A percentile compares a stretch with the other conserved stretches of the same genome.
Evolutionary conservation across 257 asterid species (phyloP).

Genomic region (Lycium ferocissimum): DNA sequence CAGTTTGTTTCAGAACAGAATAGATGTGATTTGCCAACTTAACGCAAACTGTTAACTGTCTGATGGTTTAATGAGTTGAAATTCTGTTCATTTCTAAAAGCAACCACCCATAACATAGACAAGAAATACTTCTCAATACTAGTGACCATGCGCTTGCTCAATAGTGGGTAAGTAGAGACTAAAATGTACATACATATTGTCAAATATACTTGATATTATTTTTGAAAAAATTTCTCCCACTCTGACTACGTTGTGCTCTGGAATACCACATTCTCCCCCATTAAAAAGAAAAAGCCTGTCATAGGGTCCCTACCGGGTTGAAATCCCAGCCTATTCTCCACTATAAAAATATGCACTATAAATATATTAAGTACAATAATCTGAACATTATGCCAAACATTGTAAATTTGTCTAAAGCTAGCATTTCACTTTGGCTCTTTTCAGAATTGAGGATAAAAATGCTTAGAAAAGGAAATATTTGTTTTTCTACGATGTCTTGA

Average conservation of each 20-base stretch:
- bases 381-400: slow-evolving; percentile 38
- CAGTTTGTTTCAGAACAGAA: not conserved
- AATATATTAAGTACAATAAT: not conserved
- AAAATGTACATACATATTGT: slow-evolving; percentile 13
- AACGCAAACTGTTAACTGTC: not conserved
- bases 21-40: not conserved
- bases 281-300: slow-evolving; percentile 52
- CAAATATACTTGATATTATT: slow-evolving; percentile 25
- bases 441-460: slow-evolving; percentile 37
- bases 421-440: slow-evolving; percentile 45
- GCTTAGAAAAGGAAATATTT: slow-evolving; percentile 31
- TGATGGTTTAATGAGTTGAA: not conserved
- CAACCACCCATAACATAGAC: slow-evolving; percentile 18
- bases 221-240: slow-evolving; percentile 34
- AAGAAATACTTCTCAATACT: not conserved
- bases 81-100: not conserved
- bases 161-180: slow-evolving; percentile 25
- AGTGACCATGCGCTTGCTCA: slow-evolving; percentile 2
- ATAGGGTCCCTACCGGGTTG: slow-evolving; percentile 55
- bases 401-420: slow-evolving; percentile 45
- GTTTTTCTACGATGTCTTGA: slow-evolving; percentile 14
- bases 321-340: slow-evolving; percentile 38
- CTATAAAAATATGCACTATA: slow-evolving; percentile 36
- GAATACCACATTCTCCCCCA: slow-evolving; percentile 49
- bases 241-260: slow-evolving; percentile 44